Evolutionary conservation across 495 filamentous ascomycete genomes (phyloP).

Genomic region (Daldinia caldariorum): DNA sequence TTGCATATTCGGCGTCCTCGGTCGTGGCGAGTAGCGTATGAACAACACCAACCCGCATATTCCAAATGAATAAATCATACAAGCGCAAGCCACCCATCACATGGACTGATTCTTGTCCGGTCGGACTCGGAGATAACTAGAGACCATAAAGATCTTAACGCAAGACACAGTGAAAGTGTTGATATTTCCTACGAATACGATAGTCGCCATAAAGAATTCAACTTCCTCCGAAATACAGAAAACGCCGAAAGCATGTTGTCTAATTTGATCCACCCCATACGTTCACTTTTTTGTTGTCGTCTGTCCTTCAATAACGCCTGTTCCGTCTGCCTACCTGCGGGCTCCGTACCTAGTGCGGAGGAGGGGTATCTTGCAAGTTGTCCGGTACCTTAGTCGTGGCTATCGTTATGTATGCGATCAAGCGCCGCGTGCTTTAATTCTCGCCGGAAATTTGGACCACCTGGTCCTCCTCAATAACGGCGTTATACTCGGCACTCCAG

Average conservation of each 20-base stretch:
- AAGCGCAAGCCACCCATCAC: neutral
- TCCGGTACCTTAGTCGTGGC: conserved; percentile 9
- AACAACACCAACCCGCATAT: conserved; percentile 5
- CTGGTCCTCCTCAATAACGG: conserved; percentile 80
- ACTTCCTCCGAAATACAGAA: conserved; percentile 6
- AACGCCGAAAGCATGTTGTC: conserved; percentile 31
- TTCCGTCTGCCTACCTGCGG: conserved; percentile 16
- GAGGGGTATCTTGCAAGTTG: conserved; percentile 38
- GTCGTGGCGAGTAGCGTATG: neutral
- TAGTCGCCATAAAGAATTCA: conserved; percentile 12
- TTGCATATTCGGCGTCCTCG: conserved; percentile 2
- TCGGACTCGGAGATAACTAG: neutral
- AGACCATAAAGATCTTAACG: neutral
- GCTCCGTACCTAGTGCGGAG: conserved; percentile 13
- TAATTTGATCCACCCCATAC: conserved; percentile 18
- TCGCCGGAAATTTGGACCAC: conserved; percentile 56
- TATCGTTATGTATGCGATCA: conserved; percentile 2
- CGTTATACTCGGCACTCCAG: conserved; percentile 69
- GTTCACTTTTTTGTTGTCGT: conserved; percentile 20
- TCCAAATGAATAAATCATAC: neutral
- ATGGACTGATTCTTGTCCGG: neutral
- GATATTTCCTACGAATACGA: conserved; percentile 30
- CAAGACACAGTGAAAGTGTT: conserved; percentile 17
- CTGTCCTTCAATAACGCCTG: conserved; percentile 16
- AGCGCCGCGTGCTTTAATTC: conserved; percentile 14